Evolutionary conservation across 306 rosid species (phyloP).

Genomic region (Cucumis sativus): Cucumber_9930_V3 NC_026661.2:21985001-21985500

Average conservation of each 20-base stretch:
- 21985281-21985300: conserved; percentile 24
- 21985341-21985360: conserved; percentile 20
- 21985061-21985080: conserved; percentile 59
- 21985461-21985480: conserved; percentile 43
- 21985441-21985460: conserved; percentile 33
- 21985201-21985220: conserved; percentile 11
- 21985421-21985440: neutral
- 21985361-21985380: neutral
- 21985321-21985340: conserved; percentile 8
- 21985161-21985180: conserved; percentile 58
- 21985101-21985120: conserved; percentile 30
- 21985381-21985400: neutral
- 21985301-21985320: neutral
- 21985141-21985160: conserved; percentile 44
- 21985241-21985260: conserved; percentile 28
- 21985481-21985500: conserved; percentile 38
- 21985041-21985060: conserved; percentile 50
- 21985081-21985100: conserved; percentile 69
- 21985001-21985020: conserved; percentile 63
- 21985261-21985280: conserved; percentile 41
- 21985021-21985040: conserved; percentile 70
- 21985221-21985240: conserved; percentile 25
- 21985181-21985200: conserved; percentile 71
- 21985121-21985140: conserved; percentile 10
- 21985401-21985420: conserved; percentile 13